Conservation (phyloP, 2,329 filamentous ascomycete genomes). For the Trichoderma simmonsii region DNA sequence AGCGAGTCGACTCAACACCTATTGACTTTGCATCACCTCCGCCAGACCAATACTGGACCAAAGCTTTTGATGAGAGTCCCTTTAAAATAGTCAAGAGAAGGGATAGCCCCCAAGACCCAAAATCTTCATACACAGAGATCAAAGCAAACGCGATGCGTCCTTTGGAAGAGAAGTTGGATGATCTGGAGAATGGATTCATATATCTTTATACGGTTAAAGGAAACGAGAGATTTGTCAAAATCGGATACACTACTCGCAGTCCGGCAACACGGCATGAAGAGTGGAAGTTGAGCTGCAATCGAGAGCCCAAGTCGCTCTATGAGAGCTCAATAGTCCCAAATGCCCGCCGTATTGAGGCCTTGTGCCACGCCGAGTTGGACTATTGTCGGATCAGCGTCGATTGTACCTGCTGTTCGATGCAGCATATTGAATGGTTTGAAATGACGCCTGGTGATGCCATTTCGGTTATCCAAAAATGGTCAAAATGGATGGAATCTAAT, state of each 20-base stretch:
- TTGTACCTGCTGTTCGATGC: no score
- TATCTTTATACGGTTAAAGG: not conserved
- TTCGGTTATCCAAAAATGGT: no score
- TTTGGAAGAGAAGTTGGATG: not conserved
- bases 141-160: not conserved
- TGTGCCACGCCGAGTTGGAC: no score
- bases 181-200: not conserved
- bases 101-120: not conserved
- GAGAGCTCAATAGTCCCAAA: no score
- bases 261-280: not conserved
- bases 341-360: no score
- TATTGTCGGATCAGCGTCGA: no score
- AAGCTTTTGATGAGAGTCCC: not conserved
- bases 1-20: not conserved
- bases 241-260: not conserved
- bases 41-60: not conserved
- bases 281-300: not conserved
- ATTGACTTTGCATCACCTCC: not conserved
- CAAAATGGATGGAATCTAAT: no score
- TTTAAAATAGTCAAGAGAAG: not conserved
- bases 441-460: no score
- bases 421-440: no score
- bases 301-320: not conserved
- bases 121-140: not conserved
- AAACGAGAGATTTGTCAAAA: not conserved